Conservation (phyloP, 2,329 filamentous ascomycete species). For the Sphaerulina vaccinii region DNA sequence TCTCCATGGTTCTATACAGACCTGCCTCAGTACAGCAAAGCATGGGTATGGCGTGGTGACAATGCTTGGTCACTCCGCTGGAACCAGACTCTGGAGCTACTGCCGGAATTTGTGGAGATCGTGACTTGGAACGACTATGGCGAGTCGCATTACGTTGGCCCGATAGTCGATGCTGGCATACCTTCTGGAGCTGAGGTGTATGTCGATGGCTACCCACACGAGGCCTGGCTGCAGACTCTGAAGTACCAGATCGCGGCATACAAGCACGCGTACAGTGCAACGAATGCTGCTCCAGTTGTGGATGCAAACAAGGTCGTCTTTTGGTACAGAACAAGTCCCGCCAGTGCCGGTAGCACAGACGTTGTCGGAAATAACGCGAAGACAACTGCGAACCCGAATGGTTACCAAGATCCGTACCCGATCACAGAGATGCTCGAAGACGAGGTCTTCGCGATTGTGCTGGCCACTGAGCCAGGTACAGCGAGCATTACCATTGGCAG, state of each 20-base stretch:
- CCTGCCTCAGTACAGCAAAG: constrained; percentile 56
- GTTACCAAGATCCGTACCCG: constrained; percentile 22
- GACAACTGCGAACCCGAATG: constrained; percentile 37
- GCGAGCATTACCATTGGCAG: constrained; percentile 44
- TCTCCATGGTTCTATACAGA: constrained; percentile 58
- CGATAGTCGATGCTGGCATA: constrained; percentile 34
- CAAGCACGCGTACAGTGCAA: constrained; percentile 43
- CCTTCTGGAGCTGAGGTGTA: constrained; percentile 49
- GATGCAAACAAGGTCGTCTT: constrained; percentile 38
- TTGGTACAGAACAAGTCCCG: constrained; percentile 48
- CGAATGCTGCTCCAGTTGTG: constrained; percentile 16
- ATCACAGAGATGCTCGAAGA: constrained; percentile 43
- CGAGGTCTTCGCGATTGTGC: constrained; percentile 46
- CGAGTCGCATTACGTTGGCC: constrained; percentile 56
- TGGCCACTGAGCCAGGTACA: constrained; percentile 34
- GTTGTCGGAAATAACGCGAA: constrained; percentile 35
- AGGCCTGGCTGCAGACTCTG: constrained; percentile 50
- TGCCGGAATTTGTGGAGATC: constrained; percentile 56
- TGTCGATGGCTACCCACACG: constrained; percentile 50
- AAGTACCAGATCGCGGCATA: constrained; percentile 54
- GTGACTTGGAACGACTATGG: constrained; percentile 63
- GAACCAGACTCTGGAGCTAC: constrained; percentile 52
- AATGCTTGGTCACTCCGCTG: constrained; percentile 59
- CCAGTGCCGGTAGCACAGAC: constrained; percentile 39
- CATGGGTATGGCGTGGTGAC: constrained; percentile 64